Conservation (phyloP, 192 early-diverging fungal species). For the Coemansia sp. region DNA sequence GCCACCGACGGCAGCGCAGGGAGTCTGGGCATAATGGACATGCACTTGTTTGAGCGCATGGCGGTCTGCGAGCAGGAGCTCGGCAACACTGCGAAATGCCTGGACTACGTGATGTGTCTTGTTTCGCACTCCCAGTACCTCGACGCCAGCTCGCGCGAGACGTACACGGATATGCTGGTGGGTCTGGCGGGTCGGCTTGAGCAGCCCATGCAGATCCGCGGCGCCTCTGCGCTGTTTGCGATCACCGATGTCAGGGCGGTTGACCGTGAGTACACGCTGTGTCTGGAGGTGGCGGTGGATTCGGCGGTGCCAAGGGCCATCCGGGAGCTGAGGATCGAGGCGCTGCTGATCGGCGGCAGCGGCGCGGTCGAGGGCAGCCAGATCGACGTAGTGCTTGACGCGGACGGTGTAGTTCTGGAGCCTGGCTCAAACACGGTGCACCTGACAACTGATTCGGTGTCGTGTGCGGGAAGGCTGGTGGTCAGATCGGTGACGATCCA, state of each 20-base stretch:
- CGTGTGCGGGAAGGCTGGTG: constrained; percentile 34
- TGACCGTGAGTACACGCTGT: constrained; percentile 6
- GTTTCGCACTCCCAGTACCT: constrained; percentile 13
- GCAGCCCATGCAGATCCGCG: background rate
- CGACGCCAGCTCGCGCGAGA: constrained; percentile 7
- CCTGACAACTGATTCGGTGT: constrained; percentile 25
- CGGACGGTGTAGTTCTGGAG: constrained; percentile 5
- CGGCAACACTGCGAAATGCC: constrained; percentile 16
- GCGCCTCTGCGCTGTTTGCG: constrained; percentile 13
- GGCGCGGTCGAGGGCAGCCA: constrained; percentile 8
- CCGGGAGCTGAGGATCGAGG: constrained; percentile 15
- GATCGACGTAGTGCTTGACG: constrained; percentile 25
- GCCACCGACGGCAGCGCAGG: background rate
- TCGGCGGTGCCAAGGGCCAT: constrained; percentile 12
- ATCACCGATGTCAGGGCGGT: constrained; percentile 6
- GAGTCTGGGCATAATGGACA: constrained; percentile 17
- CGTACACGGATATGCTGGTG: constrained; percentile 20
- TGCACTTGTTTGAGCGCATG: constrained; percentile 28
- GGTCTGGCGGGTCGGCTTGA: constrained; percentile 14
- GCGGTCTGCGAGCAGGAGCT: constrained; percentile 36
- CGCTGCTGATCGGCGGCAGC: constrained; percentile 10
- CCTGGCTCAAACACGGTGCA: constrained; percentile 6
- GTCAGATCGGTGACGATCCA: constrained; percentile 18
- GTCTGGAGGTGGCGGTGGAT: constrained; percentile 4
- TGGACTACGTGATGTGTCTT: constrained; percentile 27